Evolutionary conservation across 805 yeast species (phyloP).

Genomic region (Pichia kluyveri): DNA sequence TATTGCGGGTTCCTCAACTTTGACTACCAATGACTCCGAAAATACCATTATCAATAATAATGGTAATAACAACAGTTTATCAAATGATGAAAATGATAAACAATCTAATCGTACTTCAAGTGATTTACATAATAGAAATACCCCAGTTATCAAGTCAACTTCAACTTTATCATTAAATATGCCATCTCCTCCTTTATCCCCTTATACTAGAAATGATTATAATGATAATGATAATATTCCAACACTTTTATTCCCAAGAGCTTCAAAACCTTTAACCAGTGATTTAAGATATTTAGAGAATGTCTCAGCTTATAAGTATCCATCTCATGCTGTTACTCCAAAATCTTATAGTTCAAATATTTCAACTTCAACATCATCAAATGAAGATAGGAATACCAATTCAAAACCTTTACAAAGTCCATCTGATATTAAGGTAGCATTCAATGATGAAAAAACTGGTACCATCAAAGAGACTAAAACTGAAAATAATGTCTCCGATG

Average conservation of each 20-base stretch:
- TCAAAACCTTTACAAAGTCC: background rate
- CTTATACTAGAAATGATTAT: conserved; percentile 22
- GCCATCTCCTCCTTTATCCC: conserved; percentile 32
- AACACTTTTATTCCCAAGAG: conserved; percentile 21
- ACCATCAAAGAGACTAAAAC: background rate
- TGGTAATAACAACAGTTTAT: background rate
- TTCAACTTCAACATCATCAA: no score
- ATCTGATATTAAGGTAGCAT: no score
- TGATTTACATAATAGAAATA: no score
- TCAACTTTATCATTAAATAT: conserved; percentile 13
- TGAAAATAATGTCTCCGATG: no score
- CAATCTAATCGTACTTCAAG: no score
- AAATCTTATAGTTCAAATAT: background rate
- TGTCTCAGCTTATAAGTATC: conserved; percentile 5
- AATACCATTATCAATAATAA: background rate
- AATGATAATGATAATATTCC: conserved; percentile 22
- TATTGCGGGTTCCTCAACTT: background rate
- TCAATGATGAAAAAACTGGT: background rate
- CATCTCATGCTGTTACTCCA: conserved; percentile 1
- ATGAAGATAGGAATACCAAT: no score
- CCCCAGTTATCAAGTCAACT: no score
- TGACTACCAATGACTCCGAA: background rate
- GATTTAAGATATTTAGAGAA: conserved; percentile 8
- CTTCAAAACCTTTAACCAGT: conserved; percentile 13
- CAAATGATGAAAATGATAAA: no score